Base-by-base conservation (phyloP, 345 rosid genomes). In the Camelina sativa region DNA sequence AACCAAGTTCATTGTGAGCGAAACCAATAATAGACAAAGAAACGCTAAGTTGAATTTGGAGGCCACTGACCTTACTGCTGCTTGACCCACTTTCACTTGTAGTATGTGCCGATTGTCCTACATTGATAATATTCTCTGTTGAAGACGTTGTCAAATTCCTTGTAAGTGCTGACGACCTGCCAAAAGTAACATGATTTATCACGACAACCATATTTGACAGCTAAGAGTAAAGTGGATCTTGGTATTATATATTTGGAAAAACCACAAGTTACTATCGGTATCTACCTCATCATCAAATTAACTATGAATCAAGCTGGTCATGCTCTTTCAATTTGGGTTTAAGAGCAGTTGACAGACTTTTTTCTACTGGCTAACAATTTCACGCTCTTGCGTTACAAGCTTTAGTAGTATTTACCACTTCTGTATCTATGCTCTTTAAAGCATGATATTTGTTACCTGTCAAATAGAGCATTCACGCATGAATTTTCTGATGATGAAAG, bases 401-500 rank as follows among this genome's bases (percentile, higher is more conserved):
- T 53, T n/a, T 38, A 6, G 50, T 25, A 23, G 62, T 40, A 40
- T 5, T 46, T 38, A 1, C 55, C 13, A 41, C 40, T 54, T 11
- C 40, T 23, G 28, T 20, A 10, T 40, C 66, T 61, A 40, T n/a
- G 50, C 51, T 23, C 66, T 40, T 19, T 20, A 40, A 40, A 28
- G 1, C 19, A 61, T 61, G 50, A 61, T 41, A 61, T 37, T 20
- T 12, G 46, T 46, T 88, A 93, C 97, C 98, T 91, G 79, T 91
- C 94, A 77, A 70, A 85, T 80, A 77, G 82, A 79, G 85, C 90
- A 22, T 88, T 96, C 53, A 87, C 92, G 6, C 89, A 89, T 52
- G 88, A 85, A 72, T 87, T 91, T 60, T 89, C 97, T 22, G 94
- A 87, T 35, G 97, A 93, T 44, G 94, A 93, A 40, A 93, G 85